Evolutionary conservation across 108 stramenopile genomes (phyloP), one percentile per base, ranked within the genome.

Genomic region (Cyclotella atomus): DNA sequence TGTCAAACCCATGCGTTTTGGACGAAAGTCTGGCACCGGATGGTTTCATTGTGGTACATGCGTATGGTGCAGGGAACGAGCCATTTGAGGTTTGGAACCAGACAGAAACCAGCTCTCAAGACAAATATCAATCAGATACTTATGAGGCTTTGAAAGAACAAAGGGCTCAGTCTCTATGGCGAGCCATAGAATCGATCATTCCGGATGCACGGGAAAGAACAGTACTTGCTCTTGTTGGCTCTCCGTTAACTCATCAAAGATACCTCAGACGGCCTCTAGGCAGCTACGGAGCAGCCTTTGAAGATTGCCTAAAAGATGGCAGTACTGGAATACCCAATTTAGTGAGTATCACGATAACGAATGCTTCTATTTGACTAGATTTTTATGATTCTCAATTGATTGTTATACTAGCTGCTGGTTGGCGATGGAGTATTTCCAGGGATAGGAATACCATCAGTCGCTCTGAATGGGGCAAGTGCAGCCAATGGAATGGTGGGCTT

Each of bases 31-130:
- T 97, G 34, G 95, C 95, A 10, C 96, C 96, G 5, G 84, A 88
- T 43, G 97, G 97, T 2, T 89, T 89, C 53, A 93, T 96, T 68
- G 74, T 95, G 23, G 49, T 97, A 14, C 97, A 97, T 75, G 95
- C 95, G 0, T 96, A 96, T 54, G 88, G 92, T 0, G 95, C 95
- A 12, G 97, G 91, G 30, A 96, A 96, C 67, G 96, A 96, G 65
- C 94, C 95, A 8, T 97, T 92, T 77, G 84, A 86, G 32, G 44
- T 91, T 16, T 97, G 96, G 96, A 82, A 92, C 21, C 6, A 19
- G 36, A 8, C 59, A 52, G 59, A 14, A 34, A 47, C 23, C 14
- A 45, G 78, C 25, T 59, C 83, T 28, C 80, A 75, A 24, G 90
- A 85, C 12, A 20, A 64, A 30, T 65, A 70, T 32, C 61, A 62